phyloP scores from a whole-genome alignment of 768 basidiomycete species.

The Boletus coccyginus region DNA sequence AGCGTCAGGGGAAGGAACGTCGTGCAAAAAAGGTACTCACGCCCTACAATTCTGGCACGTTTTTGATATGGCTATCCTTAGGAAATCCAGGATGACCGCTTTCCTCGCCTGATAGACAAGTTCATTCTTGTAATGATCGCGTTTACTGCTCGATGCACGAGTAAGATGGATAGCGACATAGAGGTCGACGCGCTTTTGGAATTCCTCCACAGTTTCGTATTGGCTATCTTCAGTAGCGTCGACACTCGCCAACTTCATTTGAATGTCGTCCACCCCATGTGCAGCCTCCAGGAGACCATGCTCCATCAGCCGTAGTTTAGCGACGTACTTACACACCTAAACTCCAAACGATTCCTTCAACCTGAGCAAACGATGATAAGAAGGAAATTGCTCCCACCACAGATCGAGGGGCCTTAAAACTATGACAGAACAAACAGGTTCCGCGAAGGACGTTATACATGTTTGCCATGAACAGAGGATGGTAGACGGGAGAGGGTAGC shows the following conservation, averaged over 20 bases:
- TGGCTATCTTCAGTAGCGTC: constrained; percentile 39
- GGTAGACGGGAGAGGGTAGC: constrained; percentile 91
- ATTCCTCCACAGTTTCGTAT: constrained; percentile 61
- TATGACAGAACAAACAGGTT: constrained; percentile 92
- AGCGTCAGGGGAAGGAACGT: constrained; percentile 5
- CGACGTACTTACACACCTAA: constrained; percentile 79
- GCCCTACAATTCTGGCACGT: constrained; percentile 85
- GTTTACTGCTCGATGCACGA: constrained; percentile 49
- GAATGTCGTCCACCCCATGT: constrained; percentile 68
- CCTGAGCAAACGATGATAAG: constrained; percentile 3
- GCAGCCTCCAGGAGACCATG: constrained; percentile 85
- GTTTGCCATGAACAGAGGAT: constrained; percentile 93
- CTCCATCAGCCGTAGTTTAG: constrained; percentile 85
- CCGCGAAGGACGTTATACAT: constrained; percentile 85
- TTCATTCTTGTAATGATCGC: constrained; percentile 87
- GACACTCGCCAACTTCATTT: constrained; percentile 36
- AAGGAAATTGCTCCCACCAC: constrained; percentile 46
- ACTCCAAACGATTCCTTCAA: constrained; percentile 9
- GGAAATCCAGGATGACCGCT: constrained; percentile 76
- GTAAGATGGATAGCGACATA: constrained; percentile 57
- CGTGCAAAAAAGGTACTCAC: constrained; percentile 48
- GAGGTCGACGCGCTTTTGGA: constrained; percentile 57
- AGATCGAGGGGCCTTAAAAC: constrained; percentile 77
- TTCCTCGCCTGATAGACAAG: constrained; percentile 86
- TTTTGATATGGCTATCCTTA: constrained; percentile 62